phyloP scores from a whole-genome alignment of 805 yeast species.

The Cyberlindnera nakhonratchasimensis region DNA sequence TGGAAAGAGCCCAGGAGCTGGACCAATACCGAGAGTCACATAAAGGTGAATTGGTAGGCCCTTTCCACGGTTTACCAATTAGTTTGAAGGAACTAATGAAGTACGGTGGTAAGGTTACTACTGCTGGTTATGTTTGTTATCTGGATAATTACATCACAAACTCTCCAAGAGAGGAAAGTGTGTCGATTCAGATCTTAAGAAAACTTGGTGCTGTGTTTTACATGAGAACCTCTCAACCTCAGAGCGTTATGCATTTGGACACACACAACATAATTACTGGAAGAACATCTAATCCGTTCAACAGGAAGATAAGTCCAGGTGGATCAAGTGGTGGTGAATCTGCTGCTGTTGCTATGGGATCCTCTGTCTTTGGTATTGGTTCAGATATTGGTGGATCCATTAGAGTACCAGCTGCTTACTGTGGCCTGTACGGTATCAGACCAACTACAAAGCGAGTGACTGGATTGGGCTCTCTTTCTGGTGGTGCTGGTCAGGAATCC shows the following conservation, averaged over 20 bases:
- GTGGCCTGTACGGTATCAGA: conserved; percentile 58
- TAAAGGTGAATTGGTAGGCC: conserved; percentile 54
- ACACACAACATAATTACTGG: conserved; percentile 60
- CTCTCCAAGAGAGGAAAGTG: conserved; percentile 43
- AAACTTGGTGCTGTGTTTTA: conserved; percentile 49
- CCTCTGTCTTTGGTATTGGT: conserved; percentile 61
- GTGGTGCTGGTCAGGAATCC: conserved; percentile 44
- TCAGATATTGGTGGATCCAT: conserved; percentile 73
- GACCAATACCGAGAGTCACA: conserved; percentile 41
- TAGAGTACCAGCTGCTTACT: conserved; percentile 64
- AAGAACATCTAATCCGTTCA: conserved; percentile 55
- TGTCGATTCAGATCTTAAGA: conserved; percentile 41
- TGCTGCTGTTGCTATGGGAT: conserved; percentile 53
- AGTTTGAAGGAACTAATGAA: conserved; percentile 65
- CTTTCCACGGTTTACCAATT: conserved; percentile 67
- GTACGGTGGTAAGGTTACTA: conserved; percentile 51
- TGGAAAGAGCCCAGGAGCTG: conserved; percentile 50
- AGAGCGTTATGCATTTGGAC: conserved; percentile 66
- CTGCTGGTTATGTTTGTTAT: conserved; percentile 57
- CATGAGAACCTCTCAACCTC: conserved; percentile 67
- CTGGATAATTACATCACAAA: conserved; percentile 38
- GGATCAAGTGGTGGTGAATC: conserved; percentile 77
- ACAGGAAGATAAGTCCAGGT: conserved; percentile 57
- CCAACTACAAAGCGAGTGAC: conserved; percentile 52
- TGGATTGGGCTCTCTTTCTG: conserved; percentile 26